Conservation (phyloP, 2,329 filamentous ascomycete genomes). For the Magnaporthiopsis poae region DNA sequence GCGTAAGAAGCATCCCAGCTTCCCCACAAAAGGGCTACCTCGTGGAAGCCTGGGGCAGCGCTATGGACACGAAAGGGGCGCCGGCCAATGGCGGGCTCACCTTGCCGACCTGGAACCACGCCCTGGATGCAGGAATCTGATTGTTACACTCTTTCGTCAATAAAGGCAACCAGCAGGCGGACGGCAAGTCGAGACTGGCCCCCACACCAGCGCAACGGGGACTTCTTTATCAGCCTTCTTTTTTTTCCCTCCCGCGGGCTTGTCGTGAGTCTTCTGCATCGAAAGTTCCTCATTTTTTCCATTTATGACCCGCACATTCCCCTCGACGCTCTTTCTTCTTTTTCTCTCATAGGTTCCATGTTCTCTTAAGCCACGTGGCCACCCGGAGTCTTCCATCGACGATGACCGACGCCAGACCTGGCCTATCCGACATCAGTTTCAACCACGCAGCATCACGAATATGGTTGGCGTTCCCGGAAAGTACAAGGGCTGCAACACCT, state of each 20-base stretch:
- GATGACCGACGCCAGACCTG: neutral
- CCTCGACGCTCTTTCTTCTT: too few relatives aligned
- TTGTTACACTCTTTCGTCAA: neutral
- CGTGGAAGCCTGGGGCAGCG: neutral
- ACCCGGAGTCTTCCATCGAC: neutral
- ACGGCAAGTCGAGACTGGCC: neutral
- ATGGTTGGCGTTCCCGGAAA: conserved; percentile 57
- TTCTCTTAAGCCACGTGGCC: neutral
- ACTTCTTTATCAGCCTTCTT: neutral
- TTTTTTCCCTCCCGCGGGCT: neutral
- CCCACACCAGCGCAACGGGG: neutral
- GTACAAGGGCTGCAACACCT: conserved; percentile 56
- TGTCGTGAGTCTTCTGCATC: neutral
- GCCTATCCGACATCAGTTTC: neutral
- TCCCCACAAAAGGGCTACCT: neutral
- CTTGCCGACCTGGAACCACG: neutral
- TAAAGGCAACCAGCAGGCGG: neutral
- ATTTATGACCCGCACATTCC: neutral
- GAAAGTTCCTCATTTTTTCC: neutral
- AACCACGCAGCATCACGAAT: conserved; percentile 11
- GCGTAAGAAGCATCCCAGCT: neutral
- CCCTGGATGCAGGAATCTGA: neutral
- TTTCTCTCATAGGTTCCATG: neutral
- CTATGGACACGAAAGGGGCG: neutral
- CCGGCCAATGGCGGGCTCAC: neutral